These are phyloP conservation scores for Colletotrichum theobromicola DNA, from an alignment of 2,329 filamentous ascomycete species.

Conservation along the genomic window DNA sequence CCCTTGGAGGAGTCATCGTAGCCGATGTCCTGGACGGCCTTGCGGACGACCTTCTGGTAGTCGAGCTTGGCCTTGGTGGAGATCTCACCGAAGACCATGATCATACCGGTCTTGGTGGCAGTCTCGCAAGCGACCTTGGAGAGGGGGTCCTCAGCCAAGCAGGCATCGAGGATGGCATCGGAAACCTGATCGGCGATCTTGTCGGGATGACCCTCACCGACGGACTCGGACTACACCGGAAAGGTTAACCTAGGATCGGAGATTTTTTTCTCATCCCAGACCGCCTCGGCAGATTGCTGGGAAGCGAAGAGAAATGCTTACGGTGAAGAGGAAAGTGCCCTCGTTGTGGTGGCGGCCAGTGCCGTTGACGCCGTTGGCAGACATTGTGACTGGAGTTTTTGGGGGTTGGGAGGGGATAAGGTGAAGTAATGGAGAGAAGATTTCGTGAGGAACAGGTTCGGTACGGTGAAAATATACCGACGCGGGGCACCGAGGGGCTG, in stretches of 20 bases:
- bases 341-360: conserved; percentile 56
- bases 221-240: conserved; percentile 74
- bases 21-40: conserved; percentile 96
- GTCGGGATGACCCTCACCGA: conserved; percentile 90
- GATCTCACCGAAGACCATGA: conserved; percentile 99
- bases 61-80: conserved; percentile 94
- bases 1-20: conserved; percentile 98
- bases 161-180: conserved; percentile 98
- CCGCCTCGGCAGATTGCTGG: background rate
- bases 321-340: conserved; percentile 85
- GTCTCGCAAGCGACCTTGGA: conserved; percentile 99
- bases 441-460: conserved; percentile 29
- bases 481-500: conserved; percentile 32
- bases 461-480: conserved; percentile 12
- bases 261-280: background rate
- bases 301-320: conserved; percentile 38
- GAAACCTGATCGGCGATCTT: conserved; percentile 99
- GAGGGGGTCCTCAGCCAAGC: conserved; percentile 89
- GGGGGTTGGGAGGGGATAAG: conserved; percentile 13
- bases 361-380: conserved; percentile 54
- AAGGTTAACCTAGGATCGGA: conserved; percentile 20
- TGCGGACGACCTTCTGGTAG: conserved; percentile 97
- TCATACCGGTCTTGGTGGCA: conserved; percentile 99
- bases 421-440: conserved; percentile 31
- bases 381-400: conserved; percentile 59